Evolutionary conservation across 2,329 filamentous ascomycete genomes (phyloP).

Genomic region (Trichoderma sp.): DNA sequence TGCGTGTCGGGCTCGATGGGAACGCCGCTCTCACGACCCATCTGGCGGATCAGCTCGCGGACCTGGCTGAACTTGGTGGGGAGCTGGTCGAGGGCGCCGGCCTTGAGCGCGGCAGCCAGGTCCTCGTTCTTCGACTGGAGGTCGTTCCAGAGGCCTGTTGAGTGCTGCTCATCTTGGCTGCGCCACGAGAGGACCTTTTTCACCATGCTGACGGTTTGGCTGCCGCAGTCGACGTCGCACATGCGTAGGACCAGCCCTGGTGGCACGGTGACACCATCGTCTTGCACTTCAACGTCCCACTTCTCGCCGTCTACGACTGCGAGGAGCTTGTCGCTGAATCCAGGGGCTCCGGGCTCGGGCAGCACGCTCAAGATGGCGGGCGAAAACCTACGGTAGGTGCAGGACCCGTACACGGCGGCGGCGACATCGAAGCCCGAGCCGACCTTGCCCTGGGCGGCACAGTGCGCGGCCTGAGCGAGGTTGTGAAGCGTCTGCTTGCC

Average conservation of each 20-base stretch:
- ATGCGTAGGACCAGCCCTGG: constrained; percentile 76
- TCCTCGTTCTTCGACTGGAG: constrained; percentile 74
- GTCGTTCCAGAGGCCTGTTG: constrained; percentile 70
- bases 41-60: constrained; percentile 68
- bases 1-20: constrained; percentile 89
- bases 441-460: constrained; percentile 94
- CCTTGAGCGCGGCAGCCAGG: constrained; percentile 65
- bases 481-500: constrained; percentile 76
- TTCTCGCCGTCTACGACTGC: constrained; percentile 63
- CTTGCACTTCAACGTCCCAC: constrained; percentile 81
- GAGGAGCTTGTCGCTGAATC: constrained; percentile 68
- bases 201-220: constrained; percentile 93
- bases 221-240: constrained; percentile 95
- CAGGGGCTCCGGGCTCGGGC: constrained; percentile 64
- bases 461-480: constrained; percentile 89
- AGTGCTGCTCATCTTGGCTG: constrained; percentile 61
- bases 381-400: constrained; percentile 89
- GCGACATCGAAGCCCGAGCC: constrained; percentile 96
- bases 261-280: constrained; percentile 71
- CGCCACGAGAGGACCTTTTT: constrained; percentile 87
- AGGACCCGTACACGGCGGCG: constrained; percentile 87
- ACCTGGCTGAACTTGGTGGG: constrained; percentile 50
- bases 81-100: constrained; percentile 46
- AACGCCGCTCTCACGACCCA: constrained; percentile 73
- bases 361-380: constrained; percentile 69